Base-by-base conservation (phyloP, 2,329 filamentous ascomycete genomes). In the Fusarium brachygibbosum region DNA sequence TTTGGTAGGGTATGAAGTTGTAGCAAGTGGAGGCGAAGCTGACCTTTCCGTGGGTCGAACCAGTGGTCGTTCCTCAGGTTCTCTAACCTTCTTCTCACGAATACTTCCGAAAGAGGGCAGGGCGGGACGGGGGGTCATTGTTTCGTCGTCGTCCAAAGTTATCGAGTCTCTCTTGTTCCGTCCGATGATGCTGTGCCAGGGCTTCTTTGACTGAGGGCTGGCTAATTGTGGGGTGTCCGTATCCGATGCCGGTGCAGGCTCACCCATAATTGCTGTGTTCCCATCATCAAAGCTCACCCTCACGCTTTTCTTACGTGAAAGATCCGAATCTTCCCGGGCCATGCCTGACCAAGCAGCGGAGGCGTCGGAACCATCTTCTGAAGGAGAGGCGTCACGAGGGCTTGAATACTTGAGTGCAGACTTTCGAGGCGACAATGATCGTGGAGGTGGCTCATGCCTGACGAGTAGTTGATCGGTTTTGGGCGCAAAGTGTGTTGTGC, bases 211-310 rank as follows among this genome's bases (percentile, higher is more conserved):
- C 80, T 86, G 64, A 40, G 74, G 56, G 54, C 71, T 72, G 76
- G 79, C 65, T 3, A 79, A 53, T 21, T 80, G 63, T 6, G 83
- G 78, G 1, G 83, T 82, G 10, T 83, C 82, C 2, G 76, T 69
- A 44, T 81, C 77, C 3, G 77, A 72, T 6, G 77, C 68, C 12
- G 77, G 74, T 10, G 79, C 79, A 12, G 83, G 78, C 52, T 88
- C 83, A 9, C 84, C 86, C 23, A 88, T 83, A 3, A 88, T 80
- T 12, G 86, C 80, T 11, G 84, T 86, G n/a, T 80, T 83, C 34
- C 86, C 85, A 50, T 93, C 91, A 67, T 93, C 90, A 75, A 94
- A 98, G 79, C 93, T 97, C 46, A 94, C 92, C 25, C 92, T 85
- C 2, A 87, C 87, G 38, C 84, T 86, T 78, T 91, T 93, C 79